phyloP scores from a whole-genome alignment of 2,329 filamentous ascomycete genomes.

The Bimuria novae-zelandiae region DNA sequence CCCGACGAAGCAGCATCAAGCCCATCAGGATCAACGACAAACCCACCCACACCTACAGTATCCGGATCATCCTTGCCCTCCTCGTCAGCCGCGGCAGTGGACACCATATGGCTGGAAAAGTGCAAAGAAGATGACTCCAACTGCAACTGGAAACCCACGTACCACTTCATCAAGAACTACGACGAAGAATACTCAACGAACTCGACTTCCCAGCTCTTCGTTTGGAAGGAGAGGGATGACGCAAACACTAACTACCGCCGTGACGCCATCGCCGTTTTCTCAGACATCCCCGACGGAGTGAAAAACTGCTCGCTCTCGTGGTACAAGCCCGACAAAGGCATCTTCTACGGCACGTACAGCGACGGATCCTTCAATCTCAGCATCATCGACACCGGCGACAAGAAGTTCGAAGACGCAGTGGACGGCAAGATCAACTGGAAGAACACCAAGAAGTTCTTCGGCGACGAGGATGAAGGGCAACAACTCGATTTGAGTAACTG shows the following conservation, averaged over 20 bases:
- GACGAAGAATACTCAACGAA: neutral
- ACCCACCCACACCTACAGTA: neutral
- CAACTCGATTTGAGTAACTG: conserved; percentile 3
- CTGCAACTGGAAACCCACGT: conserved; percentile 1
- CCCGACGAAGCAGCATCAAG: neutral
- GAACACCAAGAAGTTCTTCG: neutral
- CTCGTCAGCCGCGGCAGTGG: neutral
- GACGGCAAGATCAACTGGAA: conserved; percentile 1
- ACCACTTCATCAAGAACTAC: neutral
- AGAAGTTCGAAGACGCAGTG: neutral
- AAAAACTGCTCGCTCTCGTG: neutral
- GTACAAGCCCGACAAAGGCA: neutral
- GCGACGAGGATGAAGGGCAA: neutral
- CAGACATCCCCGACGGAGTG: neutral
- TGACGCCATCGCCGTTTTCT: neutral
- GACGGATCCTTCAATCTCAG: conserved; percentile 2
- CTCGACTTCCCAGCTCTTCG: neutral
- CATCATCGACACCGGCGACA: neutral
- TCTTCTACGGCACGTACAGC: conserved; percentile 1
- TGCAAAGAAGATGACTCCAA: conserved; percentile 6
- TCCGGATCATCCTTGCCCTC: neutral
- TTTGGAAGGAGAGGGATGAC: neutral
- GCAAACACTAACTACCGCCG: neutral
- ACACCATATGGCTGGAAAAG: neutral
- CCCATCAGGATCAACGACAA: too few relatives aligned